Conservation (phyloP, 2,329 filamentous ascomycete species). For the Epichloe coenophiala region DNA sequence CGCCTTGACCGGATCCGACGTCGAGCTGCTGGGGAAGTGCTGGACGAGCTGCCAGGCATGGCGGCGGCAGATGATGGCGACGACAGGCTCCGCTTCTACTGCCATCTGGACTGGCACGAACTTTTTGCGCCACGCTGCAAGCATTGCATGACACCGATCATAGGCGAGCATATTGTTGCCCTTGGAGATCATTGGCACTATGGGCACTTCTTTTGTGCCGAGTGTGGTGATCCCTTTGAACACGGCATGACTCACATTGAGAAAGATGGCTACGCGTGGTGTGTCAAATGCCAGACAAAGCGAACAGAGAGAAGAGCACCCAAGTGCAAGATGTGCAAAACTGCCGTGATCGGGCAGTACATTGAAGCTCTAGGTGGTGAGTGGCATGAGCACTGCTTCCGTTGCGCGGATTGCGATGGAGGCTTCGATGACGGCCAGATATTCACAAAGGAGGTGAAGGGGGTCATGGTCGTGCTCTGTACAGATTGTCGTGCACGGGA, state of each 20-base stretch:
- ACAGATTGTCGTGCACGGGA: slow-evolving; percentile 47
- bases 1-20: slow-evolving; percentile 61
- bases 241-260: slow-evolving; percentile 62
- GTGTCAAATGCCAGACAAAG: slow-evolving; percentile 81
- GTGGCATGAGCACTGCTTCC: slow-evolving; percentile 90
- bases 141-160: slow-evolving; percentile 90
- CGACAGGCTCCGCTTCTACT: slow-evolving; percentile 72
- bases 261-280: slow-evolving; percentile 97
- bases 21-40: slow-evolving; percentile 41
- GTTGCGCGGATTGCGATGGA: slow-evolving; percentile 51
- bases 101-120: slow-evolving; percentile 98
- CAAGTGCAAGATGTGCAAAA: slow-evolving; percentile 76
- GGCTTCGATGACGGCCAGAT: slow-evolving; percentile 53
- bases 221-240: slow-evolving; percentile 92
- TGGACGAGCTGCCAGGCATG: slow-evolving; percentile 49
- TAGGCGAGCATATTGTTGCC: slow-evolving; percentile 87
- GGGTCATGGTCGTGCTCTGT: slow-evolving; percentile 43
- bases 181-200: slow-evolving; percentile 94
- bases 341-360: slow-evolving; percentile 78
- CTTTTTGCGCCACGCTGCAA: slow-evolving; percentile 85
- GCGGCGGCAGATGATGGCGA: slow-evolving; percentile 61
- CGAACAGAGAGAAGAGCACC: slow-evolving; percentile 77
- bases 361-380: slow-evolving; percentile 79
- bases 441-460: slow-evolving; percentile 41
- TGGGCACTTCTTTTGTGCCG: slow-evolving; percentile 97